Conservation (phyloP, 1,284 basidiomycete species). For the Ceratobasidium sp. region DNA sequence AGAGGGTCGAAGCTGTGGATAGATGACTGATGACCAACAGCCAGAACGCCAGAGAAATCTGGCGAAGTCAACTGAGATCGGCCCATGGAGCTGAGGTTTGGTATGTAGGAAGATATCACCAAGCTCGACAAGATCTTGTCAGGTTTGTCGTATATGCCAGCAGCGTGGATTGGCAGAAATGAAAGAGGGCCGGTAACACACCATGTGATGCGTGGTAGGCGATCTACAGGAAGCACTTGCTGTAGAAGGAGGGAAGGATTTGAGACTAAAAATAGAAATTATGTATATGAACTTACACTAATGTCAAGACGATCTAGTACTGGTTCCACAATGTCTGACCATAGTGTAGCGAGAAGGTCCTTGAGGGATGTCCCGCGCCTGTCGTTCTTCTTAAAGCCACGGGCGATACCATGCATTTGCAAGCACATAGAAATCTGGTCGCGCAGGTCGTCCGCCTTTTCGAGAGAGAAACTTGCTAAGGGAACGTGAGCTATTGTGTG, state of each 20-base stretch:
- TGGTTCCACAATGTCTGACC: background rate
- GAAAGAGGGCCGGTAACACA: slow-evolving; percentile 5
- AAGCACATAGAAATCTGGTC: background rate
- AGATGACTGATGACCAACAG: background rate
- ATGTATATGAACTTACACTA: background rate
- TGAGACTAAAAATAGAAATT: background rate
- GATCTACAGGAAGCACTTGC: background rate
- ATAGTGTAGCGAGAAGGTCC: background rate
- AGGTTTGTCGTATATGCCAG: background rate
- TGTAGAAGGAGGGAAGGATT: background rate
- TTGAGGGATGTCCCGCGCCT: background rate
- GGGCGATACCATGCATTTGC: background rate
- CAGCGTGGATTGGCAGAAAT: slow-evolving; percentile 6
- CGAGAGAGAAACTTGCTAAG: background rate
- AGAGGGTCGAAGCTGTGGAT: background rate
- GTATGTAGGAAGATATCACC: slow-evolving; percentile 4
- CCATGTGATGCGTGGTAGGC: slow-evolving; percentile 5
- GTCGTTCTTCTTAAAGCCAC: background rate
- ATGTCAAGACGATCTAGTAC: background rate
- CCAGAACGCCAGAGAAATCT: background rate
- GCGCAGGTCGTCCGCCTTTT: background rate
- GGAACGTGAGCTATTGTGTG: background rate
- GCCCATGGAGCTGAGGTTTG: background rate
- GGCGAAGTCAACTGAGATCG: background rate
- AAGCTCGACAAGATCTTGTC: background rate